These are phyloP conservation scores for Tricholoma sp. DNA, from an alignment of 768 basidiomycete species.

Conservation along the genomic window DNA sequence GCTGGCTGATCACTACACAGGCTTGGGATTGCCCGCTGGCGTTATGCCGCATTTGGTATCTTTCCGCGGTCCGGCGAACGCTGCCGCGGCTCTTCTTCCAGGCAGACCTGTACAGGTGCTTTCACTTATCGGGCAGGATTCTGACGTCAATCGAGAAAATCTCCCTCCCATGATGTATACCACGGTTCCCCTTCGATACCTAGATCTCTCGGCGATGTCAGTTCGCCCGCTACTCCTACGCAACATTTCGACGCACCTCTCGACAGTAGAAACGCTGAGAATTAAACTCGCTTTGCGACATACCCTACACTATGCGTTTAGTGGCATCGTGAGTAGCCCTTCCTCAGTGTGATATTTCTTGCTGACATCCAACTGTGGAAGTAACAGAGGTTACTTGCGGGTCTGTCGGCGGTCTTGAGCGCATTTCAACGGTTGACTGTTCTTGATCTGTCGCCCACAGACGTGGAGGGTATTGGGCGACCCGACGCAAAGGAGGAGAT, in stretches of 20 bases:
- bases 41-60: slow-evolving; percentile 45
- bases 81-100: slow-evolving; percentile 56
- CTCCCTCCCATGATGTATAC: slow-evolving; percentile 46
- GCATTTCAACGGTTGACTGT: slow-evolving; percentile 43
- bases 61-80: slow-evolving; percentile 56
- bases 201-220: slow-evolving; percentile 58
- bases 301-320: slow-evolving; percentile 58
- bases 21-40: slow-evolving; percentile 34
- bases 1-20: slow-evolving; percentile 39
- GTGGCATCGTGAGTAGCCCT: slow-evolving; percentile 53
- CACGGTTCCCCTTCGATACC: slow-evolving; percentile 40
- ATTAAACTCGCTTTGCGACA: slow-evolving; percentile 58
- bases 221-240: slow-evolving; percentile 53
- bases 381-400: slow-evolving; percentile 50
- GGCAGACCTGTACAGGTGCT: slow-evolving; percentile 55
- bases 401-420: slow-evolving; percentile 51
- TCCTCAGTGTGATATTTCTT: slow-evolving; percentile 1
- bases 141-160: slow-evolving; percentile 47
- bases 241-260: slow-evolving; percentile 48
- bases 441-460: slow-evolving; percentile 60
- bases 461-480: slow-evolving; percentile 39
- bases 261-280: slow-evolving; percentile 44
- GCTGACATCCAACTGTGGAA: slow-evolving; percentile 9
- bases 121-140: slow-evolving; percentile 51
- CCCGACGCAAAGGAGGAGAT: slow-evolving; percentile 44